Evolutionary conservation across 2,329 filamentous ascomycete genomes (phyloP), one percentile per base, ranked within the genome.

Genomic region (Colletotrichum sojae): DNA sequence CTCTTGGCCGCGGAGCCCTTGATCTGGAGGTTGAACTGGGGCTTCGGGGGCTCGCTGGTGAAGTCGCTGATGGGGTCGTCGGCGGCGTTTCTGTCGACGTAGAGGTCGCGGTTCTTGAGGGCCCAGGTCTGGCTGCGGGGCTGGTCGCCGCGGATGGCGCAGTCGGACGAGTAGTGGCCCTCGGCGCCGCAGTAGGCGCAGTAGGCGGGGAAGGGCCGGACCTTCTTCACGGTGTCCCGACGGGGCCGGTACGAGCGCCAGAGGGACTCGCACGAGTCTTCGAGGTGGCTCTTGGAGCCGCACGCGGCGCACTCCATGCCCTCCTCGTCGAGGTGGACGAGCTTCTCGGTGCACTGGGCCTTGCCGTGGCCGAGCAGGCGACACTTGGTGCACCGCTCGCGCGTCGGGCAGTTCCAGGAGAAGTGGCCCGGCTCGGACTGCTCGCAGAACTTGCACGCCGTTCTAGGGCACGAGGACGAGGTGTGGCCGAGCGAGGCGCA

Each of bases 271-370:
- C 92, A 94, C 2, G 85, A 79, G 13, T 81, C 76, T 75, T 93
- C 91, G 9, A 84, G 73, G 73, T 94, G 92, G 9, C 85, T 81
- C 3, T 74, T 71, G 6, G 84, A 84, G 46, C 80, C 80, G 77
- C 92, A 94, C 40, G 89, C 81, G 12, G 88, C 87, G 76, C 92
- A 94, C 3, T 85, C 84, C 54, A 86, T 80, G 22, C 84, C 83
- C 63, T 90, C 88, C 16, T 83, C 83, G 70, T 84, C 85, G 16
- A 84, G 80, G 58, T 85, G 72, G 3, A 78, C 77, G 49, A 92
- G 82, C 69, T 89, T 88, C 71, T 91, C 88, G 2, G 78, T 73
- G 75, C 91, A 94, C 8, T 79, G 73, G 1, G 77, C 73, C 18
- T 79, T 78, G 58, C 74, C 73, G 74, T 94, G 92, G 10, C 91